These are phyloP conservation scores for Viridothelium virens DNA, from an alignment of 495 filamentous ascomycete species.

Conservation along the genomic window DNA sequence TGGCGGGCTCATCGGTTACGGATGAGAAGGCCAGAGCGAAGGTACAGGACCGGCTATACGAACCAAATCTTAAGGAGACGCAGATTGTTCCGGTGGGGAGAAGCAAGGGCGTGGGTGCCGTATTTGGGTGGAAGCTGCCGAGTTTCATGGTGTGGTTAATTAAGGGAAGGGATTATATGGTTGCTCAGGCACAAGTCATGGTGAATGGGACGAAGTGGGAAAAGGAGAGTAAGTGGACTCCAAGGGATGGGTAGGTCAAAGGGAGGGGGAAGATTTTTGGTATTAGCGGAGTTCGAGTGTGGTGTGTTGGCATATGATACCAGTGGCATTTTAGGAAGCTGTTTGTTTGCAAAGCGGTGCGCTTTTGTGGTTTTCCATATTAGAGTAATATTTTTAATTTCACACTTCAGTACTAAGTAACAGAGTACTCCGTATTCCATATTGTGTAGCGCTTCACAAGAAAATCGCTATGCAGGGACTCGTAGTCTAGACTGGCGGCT, in stretches of 20 bases:
- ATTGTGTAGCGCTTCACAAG: no score
- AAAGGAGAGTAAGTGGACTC: constrained; percentile 36
- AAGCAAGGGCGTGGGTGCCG: constrained; percentile 48
- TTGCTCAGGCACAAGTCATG: constrained; percentile 41
- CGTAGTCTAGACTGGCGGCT: neutral
- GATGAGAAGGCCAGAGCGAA: constrained; percentile 4
- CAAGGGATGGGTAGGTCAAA: constrained; percentile 1
- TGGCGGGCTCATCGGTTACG: constrained; percentile 18
- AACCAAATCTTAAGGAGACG: constrained; percentile 29
- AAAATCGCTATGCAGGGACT: neutral
- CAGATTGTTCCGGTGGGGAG: constrained; percentile 49
- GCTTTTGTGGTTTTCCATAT: no score
- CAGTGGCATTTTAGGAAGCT: neutral
- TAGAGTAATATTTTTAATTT: no score
- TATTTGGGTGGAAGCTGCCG: constrained; percentile 46
- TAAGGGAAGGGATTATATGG: constrained; percentile 56
- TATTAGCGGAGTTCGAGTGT: neutral
- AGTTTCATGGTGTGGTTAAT: constrained; percentile 51
- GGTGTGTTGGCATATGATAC: neutral
- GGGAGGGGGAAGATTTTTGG: neutral
- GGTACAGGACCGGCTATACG: constrained; percentile 29
- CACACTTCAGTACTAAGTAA: no score
- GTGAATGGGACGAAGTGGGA: constrained; percentile 49
- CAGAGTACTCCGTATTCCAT: no score
- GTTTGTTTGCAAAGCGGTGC: neutral